These are phyloP conservation scores for Eucalyptus marginata DNA, from an alignment of 345 rosid species.

Conservation along the genomic window DNA sequence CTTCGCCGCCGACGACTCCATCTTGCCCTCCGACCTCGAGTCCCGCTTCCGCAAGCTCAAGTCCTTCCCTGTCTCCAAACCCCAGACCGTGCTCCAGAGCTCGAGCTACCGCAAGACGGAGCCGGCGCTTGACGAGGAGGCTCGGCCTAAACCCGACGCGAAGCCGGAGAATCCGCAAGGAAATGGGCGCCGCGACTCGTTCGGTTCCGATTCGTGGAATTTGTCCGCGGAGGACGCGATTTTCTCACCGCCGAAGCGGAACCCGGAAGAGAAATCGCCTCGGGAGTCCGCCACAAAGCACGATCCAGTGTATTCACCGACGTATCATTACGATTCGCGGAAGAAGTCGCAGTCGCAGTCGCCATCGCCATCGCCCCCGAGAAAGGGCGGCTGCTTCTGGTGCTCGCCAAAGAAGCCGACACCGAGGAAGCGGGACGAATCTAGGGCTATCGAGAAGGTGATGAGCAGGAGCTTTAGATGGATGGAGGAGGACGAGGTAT, in stretches of 20 bases:
- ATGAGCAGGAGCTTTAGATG: conserved; percentile 15
- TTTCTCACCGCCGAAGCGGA: background rate
- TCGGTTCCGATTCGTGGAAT: background rate
- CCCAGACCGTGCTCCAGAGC: conserved; percentile 1
- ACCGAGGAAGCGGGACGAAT: conserved; percentile 3
- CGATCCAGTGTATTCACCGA: background rate
- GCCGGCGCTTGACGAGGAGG: background rate
- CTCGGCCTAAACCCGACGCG: background rate
- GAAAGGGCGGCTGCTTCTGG: conserved; percentile 44
- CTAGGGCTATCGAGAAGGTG: background rate
- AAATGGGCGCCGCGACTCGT: background rate
- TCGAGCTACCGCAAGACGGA: background rate
- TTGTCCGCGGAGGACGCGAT: background rate
- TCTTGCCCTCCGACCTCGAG: conserved; percentile 63
- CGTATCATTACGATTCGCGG: conserved; percentile 7
- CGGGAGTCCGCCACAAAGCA: background rate
- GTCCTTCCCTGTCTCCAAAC: conserved; percentile 30
- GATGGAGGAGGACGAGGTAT: conserved; percentile 17
- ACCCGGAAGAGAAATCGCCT: conserved; percentile 1
- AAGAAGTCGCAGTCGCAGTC: background rate
- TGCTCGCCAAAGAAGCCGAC: conserved; percentile 40
- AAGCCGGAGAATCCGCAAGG: background rate
- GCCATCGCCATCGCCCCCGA: conserved; percentile 54
- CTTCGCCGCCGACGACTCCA: conserved; percentile 19
- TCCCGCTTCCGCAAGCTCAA: conserved; percentile 71